Base-by-base conservation (phyloP, 1,284 basidiomycete species). In the Phenoliferia sp. region DNA sequence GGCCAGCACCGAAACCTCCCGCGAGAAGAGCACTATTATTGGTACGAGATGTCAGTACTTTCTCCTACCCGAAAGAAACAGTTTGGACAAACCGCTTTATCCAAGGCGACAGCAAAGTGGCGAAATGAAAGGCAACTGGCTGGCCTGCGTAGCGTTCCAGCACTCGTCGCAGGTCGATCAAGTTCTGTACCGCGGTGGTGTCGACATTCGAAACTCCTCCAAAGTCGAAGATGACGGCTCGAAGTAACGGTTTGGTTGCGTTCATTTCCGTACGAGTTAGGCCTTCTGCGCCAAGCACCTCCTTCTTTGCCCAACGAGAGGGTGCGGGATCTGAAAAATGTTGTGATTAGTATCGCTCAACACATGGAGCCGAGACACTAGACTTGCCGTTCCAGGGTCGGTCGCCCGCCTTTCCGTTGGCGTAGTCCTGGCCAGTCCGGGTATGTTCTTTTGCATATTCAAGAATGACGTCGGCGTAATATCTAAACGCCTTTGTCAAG, bases 171-270 rank as follows among this genome's bases (percentile, higher is more conserved):
- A 93, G 87, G 78, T 99, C 95, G 65, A 96, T 88, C 48, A 99
- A 83, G 39, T 92, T 87, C 79, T 99, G 95, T 2, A 94, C 85
- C 52, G 91, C 90, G 1, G 96, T 99, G 16, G 89, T 90, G 73
- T 93, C 90, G 44, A 92, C 77, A 72, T 85, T 82, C 66, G 81
- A 79, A 35, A 96, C 89, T 55, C 86, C 82, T 58, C 90, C 88
- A 77, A 98, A 94, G 79, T 99, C 95, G n/a, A 98, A 83, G 35
- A 99, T 89, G 73, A 99, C 85, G 12, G 95, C 94, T 62, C 87
- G 87, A 35, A 98, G 82, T 16, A 83, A 77, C 0, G 94, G 80
- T 26, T 77, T 90, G 73, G 85, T 86, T 75, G 83, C 82, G 19
- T 48, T 59, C 10, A 48, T 28, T 48, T 54, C 19, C 12, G 29